phyloP scores from a whole-genome alignment of 2,329 filamentous ascomycete genomes.

The Ustulina deusta region DNA sequence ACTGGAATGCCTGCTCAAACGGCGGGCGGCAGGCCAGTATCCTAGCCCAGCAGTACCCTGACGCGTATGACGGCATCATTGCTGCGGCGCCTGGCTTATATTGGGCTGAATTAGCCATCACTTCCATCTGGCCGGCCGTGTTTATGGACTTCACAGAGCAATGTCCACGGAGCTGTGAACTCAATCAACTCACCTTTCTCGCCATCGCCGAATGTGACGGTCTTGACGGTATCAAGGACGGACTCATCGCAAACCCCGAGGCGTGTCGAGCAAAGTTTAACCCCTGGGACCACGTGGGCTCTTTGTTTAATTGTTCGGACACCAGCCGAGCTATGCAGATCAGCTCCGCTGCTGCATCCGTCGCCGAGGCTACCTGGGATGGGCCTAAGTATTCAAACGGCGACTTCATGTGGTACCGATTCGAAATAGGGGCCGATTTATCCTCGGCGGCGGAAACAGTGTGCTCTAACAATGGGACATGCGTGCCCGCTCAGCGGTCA shows the following conservation, averaged over 20 bases:
- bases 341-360: not conserved
- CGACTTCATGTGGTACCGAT: conserved; percentile 6
- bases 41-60: conserved; percentile 60
- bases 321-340: not conserved
- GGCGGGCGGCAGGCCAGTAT: conserved; percentile 64
- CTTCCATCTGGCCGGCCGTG: not conserved
- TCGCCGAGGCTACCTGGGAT: conserved; percentile 4
- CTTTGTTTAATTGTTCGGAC: not conserved
- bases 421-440: not conserved
- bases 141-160: not conserved
- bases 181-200: not conserved
- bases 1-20: conserved; percentile 64
- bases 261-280: conserved; percentile 47
- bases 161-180: conserved; percentile 3
- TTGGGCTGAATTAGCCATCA: not conserved
- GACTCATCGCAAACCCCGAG: conserved; percentile 54
- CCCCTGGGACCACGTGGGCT: conserved; percentile 7
- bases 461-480: conserved; percentile 23
- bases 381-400: not conserved
- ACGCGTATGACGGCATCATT: conserved; percentile 63
- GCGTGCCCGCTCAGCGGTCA: conserved; percentile 2
- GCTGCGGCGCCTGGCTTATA: conserved; percentile 48
- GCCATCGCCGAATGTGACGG: conserved; percentile 50
- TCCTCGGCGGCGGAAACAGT: conserved; percentile 20
- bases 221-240: conserved; percentile 56